A percentile compares a stretch with the other conserved stretches of the same genome.
Conservation (phyloP, 371 early-diverging fungal species). For the Cokeromyces recurvatus region DNA sequence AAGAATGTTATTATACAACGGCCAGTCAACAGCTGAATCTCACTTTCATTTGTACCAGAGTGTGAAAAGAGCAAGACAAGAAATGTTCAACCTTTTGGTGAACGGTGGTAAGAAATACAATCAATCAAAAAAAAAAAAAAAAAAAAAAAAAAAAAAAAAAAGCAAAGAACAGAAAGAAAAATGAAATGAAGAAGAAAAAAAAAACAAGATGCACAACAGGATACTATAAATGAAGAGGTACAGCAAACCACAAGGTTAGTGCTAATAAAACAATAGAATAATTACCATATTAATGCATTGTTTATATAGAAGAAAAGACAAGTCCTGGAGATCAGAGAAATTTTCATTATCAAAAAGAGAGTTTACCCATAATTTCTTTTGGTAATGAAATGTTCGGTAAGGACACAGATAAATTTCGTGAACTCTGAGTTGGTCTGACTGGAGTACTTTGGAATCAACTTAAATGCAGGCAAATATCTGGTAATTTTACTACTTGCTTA, state of each 20-base stretch:
- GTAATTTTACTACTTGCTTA: no score
- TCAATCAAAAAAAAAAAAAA: background rate
- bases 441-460: no score
- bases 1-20: background rate
- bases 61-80: background rate
- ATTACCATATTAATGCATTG: background rate
- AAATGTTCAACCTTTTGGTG: background rate
- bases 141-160: background rate
- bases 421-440: no score
- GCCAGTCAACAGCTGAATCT: background rate
- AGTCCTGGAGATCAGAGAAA: background rate
- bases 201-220: background rate
- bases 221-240: background rate
- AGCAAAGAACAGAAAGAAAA: background rate
- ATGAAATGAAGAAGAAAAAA: background rate
- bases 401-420: no score
- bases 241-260: background rate
- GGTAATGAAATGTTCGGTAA: background rate
- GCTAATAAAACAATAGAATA: no score
- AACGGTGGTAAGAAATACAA: background rate
- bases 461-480: no score
- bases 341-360: background rate
- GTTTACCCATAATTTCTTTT: background rate
- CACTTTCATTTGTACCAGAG: background rate
- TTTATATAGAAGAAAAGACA: background rate